A percentile compares a stretch with the other conserved stretches of the same genome.
These are phyloP conservation scores for Abrus precatorius DNA, from an alignment of 306 rosid genomes.

Conservation along the genomic window DNA sequence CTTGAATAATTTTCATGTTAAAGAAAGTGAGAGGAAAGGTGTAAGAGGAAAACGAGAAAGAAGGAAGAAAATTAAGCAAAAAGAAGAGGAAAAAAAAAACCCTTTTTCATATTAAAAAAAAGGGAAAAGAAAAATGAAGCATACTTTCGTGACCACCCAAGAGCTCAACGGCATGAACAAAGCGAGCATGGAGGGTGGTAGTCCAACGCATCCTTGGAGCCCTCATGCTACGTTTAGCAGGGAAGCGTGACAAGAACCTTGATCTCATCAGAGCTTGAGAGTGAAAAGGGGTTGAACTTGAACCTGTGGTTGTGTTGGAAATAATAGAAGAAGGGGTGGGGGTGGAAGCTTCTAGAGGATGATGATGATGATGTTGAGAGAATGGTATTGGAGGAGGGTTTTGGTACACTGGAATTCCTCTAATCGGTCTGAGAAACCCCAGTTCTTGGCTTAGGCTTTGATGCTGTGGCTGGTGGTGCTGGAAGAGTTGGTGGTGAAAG, in stretches of 20 bases:
- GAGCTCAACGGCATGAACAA: conserved; percentile 97
- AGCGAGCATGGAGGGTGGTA: conserved; percentile 93
- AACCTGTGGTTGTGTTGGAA: conserved; percentile 38
- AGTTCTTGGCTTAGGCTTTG: conserved; percentile 71
- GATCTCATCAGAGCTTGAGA: conserved; percentile 80
- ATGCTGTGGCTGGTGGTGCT: conserved; percentile 53
- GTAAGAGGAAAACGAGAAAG: conserved; percentile 32
- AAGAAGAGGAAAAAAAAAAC: not conserved
- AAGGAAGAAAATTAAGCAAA: conserved; percentile 1
- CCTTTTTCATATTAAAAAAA: not conserved
- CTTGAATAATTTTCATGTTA: conserved; percentile 17
- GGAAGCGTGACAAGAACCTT: conserved; percentile 85
- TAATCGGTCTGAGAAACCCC: conserved; percentile 85
- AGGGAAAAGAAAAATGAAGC: conserved; percentile 33
- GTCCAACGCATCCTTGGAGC: conserved; percentile 99
- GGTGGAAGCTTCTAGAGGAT: conserved; percentile 52
- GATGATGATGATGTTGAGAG: conserved; percentile 52
- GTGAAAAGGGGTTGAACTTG: conserved; percentile 55
- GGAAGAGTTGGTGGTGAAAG: conserved; percentile 48
- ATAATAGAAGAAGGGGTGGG: conserved; percentile 46
- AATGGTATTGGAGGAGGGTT: conserved; percentile 78
- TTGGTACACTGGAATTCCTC: conserved; percentile 95
- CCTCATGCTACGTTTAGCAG: conserved; percentile 92
- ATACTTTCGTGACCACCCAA: conserved; percentile 99
- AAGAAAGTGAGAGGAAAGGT: conserved; percentile 42